Base-by-base conservation (phyloP, 441 rosid genomes). In the Breynia disticha region DNA sequence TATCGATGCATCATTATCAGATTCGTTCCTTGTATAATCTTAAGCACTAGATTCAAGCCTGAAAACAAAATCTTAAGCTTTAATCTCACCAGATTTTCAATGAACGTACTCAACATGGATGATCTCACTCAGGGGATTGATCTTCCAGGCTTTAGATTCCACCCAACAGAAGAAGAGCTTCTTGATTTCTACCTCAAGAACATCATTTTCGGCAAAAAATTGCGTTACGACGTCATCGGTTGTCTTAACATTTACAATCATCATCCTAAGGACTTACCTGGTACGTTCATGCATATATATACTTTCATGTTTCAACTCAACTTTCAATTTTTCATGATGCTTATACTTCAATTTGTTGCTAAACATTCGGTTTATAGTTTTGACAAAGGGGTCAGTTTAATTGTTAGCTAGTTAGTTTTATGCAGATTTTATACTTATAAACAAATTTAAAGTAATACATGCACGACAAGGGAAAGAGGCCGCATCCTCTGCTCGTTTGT, bases 111-210 rank as follows among this genome's bases (percentile, higher is more conserved):
- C 52, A 38, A 22, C 46, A 70, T 72, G 73, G 72, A 56, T 17
- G 73, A 60, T 4, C 70, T 67, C 71, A 46, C 70, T 7, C 46
- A 65, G 9, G 72, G 70, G 56, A 55, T 75, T 45, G 78, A 74
- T 17, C 91, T 91, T 56, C 98, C 98, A 0, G 98, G 97, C n/a
- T 86, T 91, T 58, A 74, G 97, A 16, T 91, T 91, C 79, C 96
- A 91, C 59, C 98, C 98, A 0, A 91, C 96, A 0, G 98, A 91
- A 64, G 89, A 86, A 19, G 98, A 91, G 59, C 87, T 91, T 46
- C 85, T 91, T 16, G 81, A 78, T 56, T 91, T 88, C 72, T 91
- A 91, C 66, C 94, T 91, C 54, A 84, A 67, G 59, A 91, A 75
- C 76, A 74, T 67, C 76, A 69, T 91, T 57, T 79, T 57, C n/a